phyloP scores from a whole-genome alignment of 2,329 filamentous ascomycete species.

The Colletotrichum sp. region DNA sequence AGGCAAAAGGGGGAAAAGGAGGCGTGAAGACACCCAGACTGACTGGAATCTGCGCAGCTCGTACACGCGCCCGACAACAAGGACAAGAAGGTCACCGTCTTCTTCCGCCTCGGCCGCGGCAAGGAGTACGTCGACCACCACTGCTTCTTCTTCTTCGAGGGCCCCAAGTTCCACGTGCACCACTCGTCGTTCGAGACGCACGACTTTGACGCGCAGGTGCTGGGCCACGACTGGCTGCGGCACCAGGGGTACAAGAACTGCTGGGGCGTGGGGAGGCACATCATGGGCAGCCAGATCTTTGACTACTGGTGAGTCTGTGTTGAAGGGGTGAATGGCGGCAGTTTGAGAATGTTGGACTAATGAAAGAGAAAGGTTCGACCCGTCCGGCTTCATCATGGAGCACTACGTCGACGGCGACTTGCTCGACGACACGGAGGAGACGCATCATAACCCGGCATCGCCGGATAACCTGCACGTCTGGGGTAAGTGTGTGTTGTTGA shows the following conservation, averaged over 20 bases:
- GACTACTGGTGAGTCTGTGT: conserved; percentile 35
- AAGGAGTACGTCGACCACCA: conserved; percentile 54
- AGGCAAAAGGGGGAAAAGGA: background rate
- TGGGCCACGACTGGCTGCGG: conserved; percentile 73
- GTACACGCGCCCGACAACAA: conserved; percentile 21
- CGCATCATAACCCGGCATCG: conserved; percentile 42
- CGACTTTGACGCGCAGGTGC: conserved; percentile 72
- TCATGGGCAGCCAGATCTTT: conserved; percentile 74
- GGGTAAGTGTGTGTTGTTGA: conserved; percentile 34
- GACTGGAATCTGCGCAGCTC: conserved; percentile 2
- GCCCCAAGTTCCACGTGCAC: conserved; percentile 61
- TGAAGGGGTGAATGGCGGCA: too few species aligned
- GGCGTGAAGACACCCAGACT: background rate
- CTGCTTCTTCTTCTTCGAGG: conserved; percentile 56
- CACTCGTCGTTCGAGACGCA: conserved; percentile 74
- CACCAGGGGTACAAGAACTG: conserved; percentile 67
- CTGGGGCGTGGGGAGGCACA: conserved; percentile 75
- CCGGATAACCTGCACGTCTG: conserved; percentile 51
- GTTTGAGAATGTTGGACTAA: background rate
- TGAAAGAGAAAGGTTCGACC: conserved; percentile 57
- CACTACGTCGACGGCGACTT: conserved; percentile 76
- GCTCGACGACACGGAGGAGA: conserved; percentile 58
- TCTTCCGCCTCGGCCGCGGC: conserved; percentile 51
- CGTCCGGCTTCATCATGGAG: conserved; percentile 67
- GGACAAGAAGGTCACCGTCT: conserved; percentile 45